These are phyloP conservation scores for Piper longum DNA, from an alignment of 164 flowering plant genomes.

Conservation along the genomic window DNA sequence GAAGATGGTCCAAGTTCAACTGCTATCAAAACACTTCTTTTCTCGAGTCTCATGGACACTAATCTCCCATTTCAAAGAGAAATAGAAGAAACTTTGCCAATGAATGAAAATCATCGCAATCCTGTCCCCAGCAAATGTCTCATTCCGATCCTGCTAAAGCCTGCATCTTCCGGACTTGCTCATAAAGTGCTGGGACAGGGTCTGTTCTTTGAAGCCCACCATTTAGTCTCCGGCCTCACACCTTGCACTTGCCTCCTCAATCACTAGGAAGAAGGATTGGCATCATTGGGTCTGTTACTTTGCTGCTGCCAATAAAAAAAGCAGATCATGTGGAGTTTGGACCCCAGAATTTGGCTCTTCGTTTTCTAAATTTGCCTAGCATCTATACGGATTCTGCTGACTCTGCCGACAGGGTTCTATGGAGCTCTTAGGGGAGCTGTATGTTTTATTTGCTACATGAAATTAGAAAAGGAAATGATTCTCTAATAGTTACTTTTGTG, in stretches of 20 bases:
- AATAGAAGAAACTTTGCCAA: not conserved
- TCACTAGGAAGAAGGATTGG: not conserved
- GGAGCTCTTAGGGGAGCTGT: no score
- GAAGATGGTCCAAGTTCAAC: not conserved
- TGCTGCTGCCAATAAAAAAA: not conserved
- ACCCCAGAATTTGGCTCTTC: not conserved
- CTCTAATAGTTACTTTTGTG: no score
- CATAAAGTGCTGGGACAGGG: not conserved
- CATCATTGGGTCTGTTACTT: slow-evolving; percentile 1
- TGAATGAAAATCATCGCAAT: not conserved
- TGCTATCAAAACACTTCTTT: not conserved
- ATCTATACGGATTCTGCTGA: no score
- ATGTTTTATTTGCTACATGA: no score
- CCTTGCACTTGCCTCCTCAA: no score
- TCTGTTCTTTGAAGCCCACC: not conserved
- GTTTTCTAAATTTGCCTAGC: no score
- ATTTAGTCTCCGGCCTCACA: no score
- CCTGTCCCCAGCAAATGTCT: not conserved
- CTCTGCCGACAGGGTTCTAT: no score
- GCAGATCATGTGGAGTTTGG: not conserved
- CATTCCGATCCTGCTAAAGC: not conserved
- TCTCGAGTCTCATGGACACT: not conserved
- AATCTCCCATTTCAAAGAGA: not conserved
- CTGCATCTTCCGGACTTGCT: not conserved
- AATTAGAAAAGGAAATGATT: no score